phyloP scores from a whole-genome alignment of 148 eudicot genomes.

The Camellia lanceoleosa region DNA sequence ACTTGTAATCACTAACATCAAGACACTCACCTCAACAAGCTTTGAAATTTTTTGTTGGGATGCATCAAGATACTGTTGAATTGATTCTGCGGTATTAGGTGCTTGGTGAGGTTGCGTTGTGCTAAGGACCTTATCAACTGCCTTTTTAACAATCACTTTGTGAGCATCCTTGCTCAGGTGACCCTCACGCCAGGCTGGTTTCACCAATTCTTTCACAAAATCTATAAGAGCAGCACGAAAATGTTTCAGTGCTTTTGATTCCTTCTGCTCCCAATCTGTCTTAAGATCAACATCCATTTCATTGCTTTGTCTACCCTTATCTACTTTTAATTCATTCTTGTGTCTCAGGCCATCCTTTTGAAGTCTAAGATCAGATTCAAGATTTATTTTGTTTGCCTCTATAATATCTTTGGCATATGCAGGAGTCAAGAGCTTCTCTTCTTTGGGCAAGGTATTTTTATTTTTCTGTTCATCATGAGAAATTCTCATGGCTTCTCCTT shows the following conservation, averaged over 20 bases:
- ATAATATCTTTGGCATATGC: constrained; percentile 33
- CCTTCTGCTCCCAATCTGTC: constrained; percentile 36
- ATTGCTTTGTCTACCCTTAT: constrained; percentile 33
- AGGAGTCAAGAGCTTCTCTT: constrained; percentile 34
- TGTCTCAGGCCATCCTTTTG: constrained; percentile 30
- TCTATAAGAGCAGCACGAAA: constrained; percentile 85
- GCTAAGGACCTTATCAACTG: constrained; percentile 79
- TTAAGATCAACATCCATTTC: constrained; percentile 38
- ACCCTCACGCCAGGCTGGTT: constrained; percentile 82
- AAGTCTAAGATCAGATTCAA: constrained; percentile 24
- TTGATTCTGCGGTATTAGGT: constrained; percentile 56
- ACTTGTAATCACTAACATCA: constrained; percentile 10
- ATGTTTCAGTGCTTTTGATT: constrained; percentile 53
- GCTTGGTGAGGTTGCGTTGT: constrained; percentile 60
- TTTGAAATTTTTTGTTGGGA: constrained; percentile 65
- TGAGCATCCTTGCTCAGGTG: constrained; percentile 80
- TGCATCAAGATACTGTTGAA: constrained; percentile 59
- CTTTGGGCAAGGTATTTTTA: constrained; percentile 30
- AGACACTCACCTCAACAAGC: constrained; percentile 82
- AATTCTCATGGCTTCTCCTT: constrained; percentile 46
- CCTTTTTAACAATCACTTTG: constrained; percentile 74
- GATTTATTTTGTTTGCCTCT: constrained; percentile 26
- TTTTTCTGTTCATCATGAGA: constrained; percentile 40
- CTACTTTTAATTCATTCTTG: constrained; percentile 35
- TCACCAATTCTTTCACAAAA: constrained; percentile 75